Conservation (phyloP, 2,329 filamentous ascomycete genomes). For the Xylariaceae sp. region DNA sequence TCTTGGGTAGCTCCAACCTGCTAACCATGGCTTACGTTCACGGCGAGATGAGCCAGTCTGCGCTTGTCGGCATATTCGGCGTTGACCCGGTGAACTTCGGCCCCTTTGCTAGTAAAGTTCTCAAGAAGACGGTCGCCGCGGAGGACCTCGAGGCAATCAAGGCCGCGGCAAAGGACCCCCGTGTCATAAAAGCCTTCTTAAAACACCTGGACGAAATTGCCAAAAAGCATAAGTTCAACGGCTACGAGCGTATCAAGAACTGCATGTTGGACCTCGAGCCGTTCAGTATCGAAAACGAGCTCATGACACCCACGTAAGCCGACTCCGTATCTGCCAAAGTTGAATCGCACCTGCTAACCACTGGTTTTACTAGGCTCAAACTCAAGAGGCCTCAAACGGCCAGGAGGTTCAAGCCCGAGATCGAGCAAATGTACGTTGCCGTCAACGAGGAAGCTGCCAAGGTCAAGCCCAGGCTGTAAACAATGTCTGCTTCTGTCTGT, state of each 20-base stretch:
- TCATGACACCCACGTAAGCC: conserved; percentile 80
- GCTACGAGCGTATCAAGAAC: conserved; percentile 78
- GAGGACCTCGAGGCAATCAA: conserved; percentile 65
- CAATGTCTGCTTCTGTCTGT: neutral
- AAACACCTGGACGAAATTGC: conserved; percentile 75
- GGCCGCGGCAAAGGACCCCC: conserved; percentile 62
- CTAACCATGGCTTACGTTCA: conserved; percentile 83
- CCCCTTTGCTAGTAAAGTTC: conserved; percentile 70
- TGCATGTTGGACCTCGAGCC: conserved; percentile 77
- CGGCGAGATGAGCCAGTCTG: conserved; percentile 78
- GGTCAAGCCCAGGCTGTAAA: conserved; percentile 42
- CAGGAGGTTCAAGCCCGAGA: conserved; percentile 47
- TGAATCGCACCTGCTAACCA: conserved; percentile 11
- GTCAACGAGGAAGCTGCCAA: conserved; percentile 35
- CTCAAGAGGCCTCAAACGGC: conserved; percentile 55
- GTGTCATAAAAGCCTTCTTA: conserved; percentile 70
- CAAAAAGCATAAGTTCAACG: conserved; percentile 83
- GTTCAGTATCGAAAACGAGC: conserved; percentile 88
- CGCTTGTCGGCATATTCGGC: conserved; percentile 81
- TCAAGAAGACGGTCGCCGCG: conserved; percentile 61
- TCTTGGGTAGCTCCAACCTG: conserved; percentile 74
- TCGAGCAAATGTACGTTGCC: conserved; percentile 55
- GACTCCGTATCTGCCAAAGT: neutral
- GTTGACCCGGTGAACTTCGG: conserved; percentile 83
- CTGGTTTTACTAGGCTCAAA: conserved; percentile 47